Evolutionary conservation across 2,329 filamentous ascomycete genomes (phyloP), one percentile per base, ranked within the genome.

Genomic region (Colletotrichum sp.): DNA sequence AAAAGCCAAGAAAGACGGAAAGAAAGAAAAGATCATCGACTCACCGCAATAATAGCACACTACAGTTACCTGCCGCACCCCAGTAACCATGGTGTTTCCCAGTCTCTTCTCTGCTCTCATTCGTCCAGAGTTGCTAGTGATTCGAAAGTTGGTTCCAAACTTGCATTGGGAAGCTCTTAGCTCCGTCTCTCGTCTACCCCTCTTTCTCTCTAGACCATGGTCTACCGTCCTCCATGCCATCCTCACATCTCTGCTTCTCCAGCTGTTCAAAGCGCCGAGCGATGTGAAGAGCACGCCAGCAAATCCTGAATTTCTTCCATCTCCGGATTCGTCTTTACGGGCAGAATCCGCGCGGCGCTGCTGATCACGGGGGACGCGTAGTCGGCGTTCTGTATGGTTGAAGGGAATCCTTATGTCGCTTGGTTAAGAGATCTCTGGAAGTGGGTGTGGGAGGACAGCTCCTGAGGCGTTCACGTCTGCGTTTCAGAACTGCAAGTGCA

Each of bases 401-500:
- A 26, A 24, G 16, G 6, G 12, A 30, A 16, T 18, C 12, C 21
- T 43, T 28, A 48, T 43, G 43, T 21, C 32, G 43, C 21, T 21
- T 30, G 24, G 63, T 52, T 16, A n/a, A 63, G 63, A 65, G 64
- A 43, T 43, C 18, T 39, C 7, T 64, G 70, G 70, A 21, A 64
- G 48, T 66, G 48, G 71, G 71, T 74, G 74, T 65, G 71, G 55
- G 30, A 57, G 55, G 36, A 69, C n/a, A 39, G 6, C 60, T 70
- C n/a, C 65, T 48, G 63, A 57, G 72, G 72, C 72, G 72, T 74
- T 76, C 74, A 59, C 21, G 65, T 76, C 71, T 75, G 61, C 71
- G 71, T 76, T 76, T 76, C 71, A 76, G 65, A 67, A 32, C 16
- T 63, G 74, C 71, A 71, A 69, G 71, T 60, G 66, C 61, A 75